Evolutionary conservation across 75 land plant species (phyloP).

Genomic region (Selaginella tamariscina): DNA sequence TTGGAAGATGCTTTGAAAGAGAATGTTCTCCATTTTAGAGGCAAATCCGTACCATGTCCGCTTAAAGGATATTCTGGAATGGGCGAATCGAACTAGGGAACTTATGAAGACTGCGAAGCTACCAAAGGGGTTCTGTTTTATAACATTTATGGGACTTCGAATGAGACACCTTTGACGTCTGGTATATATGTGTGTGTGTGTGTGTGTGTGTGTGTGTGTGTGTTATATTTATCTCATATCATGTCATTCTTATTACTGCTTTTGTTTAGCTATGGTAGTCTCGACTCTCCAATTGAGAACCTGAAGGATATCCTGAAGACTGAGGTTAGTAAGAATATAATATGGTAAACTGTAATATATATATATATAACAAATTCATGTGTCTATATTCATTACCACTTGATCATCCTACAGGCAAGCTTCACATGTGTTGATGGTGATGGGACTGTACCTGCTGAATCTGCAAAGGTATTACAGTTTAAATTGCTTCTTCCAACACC

Average conservation of each 20-base stretch:
- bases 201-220: too few relatives aligned
- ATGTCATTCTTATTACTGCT: too few relatives aligned
- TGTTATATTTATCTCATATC: too few relatives aligned
- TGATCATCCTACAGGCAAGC: constrained; percentile 41
- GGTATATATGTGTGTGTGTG: too few relatives aligned
- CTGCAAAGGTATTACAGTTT: constrained; percentile 86
- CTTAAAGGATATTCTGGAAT: constrained; percentile 54
- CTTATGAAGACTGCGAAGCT: constrained; percentile 59
- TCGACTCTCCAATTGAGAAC: constrained; percentile 43
- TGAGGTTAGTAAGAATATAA: constrained; percentile 31
- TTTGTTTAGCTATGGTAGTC: constrained; percentile 77
- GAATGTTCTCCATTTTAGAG: constrained; percentile 40
- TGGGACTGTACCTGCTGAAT: constrained; percentile 91
- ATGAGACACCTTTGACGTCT: constrained; percentile 70
- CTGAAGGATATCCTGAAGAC: constrained; percentile 32
- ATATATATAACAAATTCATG: background rate
- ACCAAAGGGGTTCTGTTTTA: constrained; percentile 66
- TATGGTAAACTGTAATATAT: background rate
- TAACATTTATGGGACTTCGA: constrained; percentile 79
- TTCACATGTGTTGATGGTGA: constrained; percentile 84
- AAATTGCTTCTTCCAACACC: too few relatives aligned
- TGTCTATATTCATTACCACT: background rate
- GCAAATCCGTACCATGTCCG: constrained; percentile 35
- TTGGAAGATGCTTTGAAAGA: constrained; percentile 46
- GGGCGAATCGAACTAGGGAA: constrained; percentile 67